These are phyloP conservation scores for Talaromyces rugulosus DNA, from an alignment of 2,329 filamentous ascomycete species.

Conservation along the genomic window DNA sequence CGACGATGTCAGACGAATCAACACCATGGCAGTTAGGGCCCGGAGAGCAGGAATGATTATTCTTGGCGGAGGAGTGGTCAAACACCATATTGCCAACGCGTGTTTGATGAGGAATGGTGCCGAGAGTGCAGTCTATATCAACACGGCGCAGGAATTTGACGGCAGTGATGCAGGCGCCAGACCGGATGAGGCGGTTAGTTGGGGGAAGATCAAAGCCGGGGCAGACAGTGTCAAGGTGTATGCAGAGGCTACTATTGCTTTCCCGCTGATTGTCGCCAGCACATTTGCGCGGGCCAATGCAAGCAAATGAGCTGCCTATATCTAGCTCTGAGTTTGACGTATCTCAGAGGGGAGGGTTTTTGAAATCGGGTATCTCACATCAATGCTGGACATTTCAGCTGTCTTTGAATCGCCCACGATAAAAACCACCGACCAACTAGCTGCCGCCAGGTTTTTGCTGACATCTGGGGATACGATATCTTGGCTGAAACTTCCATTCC, in stretches of 20 bases:
- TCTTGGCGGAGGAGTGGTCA: conserved; percentile 88
- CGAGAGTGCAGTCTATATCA: conserved; percentile 95
- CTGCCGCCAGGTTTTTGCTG: background rate
- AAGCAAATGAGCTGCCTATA: background rate
- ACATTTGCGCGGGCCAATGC: conserved; percentile 53
- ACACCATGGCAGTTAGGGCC: conserved; percentile 83
- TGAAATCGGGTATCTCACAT: background rate
- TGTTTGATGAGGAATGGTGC: conserved; percentile 97
- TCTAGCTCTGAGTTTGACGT: background rate
- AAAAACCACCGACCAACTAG: background rate
- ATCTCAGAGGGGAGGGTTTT: background rate
- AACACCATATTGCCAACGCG: conserved; percentile 97
- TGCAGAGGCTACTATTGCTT: conserved; percentile 63
- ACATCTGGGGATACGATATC: background rate
- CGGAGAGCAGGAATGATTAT: conserved; percentile 93
- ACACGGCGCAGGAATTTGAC: conserved; percentile 96
- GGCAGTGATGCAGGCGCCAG: conserved; percentile 92
- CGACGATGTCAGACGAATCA: conserved; percentile 87
- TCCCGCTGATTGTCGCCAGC: conserved; percentile 63
- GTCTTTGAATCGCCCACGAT: background rate
- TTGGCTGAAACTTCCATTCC: background rate
- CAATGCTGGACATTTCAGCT: background rate
- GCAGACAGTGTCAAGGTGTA: conserved; percentile 86
- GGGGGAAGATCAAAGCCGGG: conserved; percentile 93
- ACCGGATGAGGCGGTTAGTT: conserved; percentile 94